Percentiles rank a stretch among this genome's conserved stretches.
Evolutionary conservation across 2,329 filamentous ascomycete species (phyloP).

Genomic region (Arthrobotrys entomopaga): DNA sequence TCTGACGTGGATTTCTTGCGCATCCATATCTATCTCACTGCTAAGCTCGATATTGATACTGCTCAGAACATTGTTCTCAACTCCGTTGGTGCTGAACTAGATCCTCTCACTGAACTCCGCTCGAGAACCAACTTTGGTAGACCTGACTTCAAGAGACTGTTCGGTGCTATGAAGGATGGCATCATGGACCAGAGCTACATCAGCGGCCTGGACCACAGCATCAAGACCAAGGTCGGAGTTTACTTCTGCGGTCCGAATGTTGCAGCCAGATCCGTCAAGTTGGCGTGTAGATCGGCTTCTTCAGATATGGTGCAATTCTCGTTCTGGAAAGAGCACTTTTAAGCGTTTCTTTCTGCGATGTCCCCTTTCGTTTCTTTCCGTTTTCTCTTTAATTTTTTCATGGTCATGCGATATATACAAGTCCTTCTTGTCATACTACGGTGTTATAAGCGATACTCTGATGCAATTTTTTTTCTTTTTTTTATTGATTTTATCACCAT

Average conservation of each 20-base stretch:
- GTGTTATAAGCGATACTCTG: slow-evolving; percentile 55
- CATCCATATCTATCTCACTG: slow-evolving; percentile 97
- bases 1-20: slow-evolving; percentile 82
- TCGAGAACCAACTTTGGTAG: slow-evolving; percentile 93
- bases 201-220: slow-evolving; percentile 78
- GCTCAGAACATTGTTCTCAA: slow-evolving; percentile 97
- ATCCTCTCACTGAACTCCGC: slow-evolving; percentile 91
- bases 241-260: slow-evolving; percentile 95
- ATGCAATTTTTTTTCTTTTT: too few species aligned
- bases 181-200: slow-evolving; percentile 88
- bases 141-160: slow-evolving; percentile 84
- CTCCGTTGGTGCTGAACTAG: slow-evolving; percentile 84
- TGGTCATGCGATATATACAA: slow-evolving; percentile 43
- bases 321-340: slow-evolving; percentile 94
- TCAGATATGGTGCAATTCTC: slow-evolving; percentile 86
- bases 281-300: slow-evolving; percentile 78
- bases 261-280: slow-evolving; percentile 82
- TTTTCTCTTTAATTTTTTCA: slow-evolving; percentile 12
- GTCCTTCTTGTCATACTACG: slow-evolving; percentile 44
- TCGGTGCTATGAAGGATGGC: slow-evolving; percentile 85
- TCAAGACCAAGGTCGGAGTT: slow-evolving; percentile 88
- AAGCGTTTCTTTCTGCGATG: slow-evolving; percentile 25
- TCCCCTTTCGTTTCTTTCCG: slow-evolving; percentile 17
- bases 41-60: slow-evolving; percentile 89
- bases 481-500: slow-evolving; percentile 33